These are phyloP conservation scores for Cryptomeria japonica DNA, from an alignment of 75 land plant genomes.

Conservation along the genomic window DNA sequence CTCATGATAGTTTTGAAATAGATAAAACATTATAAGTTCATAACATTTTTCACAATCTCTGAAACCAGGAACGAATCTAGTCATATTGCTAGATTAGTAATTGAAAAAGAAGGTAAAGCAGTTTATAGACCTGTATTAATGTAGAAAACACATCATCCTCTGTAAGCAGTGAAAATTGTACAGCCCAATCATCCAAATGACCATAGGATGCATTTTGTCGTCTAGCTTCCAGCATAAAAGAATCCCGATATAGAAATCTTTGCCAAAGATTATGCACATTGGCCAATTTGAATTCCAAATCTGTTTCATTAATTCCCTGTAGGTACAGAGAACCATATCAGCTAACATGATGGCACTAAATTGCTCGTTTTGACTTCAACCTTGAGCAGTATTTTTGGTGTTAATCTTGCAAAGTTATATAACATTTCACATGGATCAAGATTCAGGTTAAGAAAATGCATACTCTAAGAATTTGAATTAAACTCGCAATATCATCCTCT, in stretches of 20 bases:
- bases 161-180: constrained; percentile 42
- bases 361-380: constrained; percentile 5
- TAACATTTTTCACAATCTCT: not conserved
- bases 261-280: constrained; percentile 78
- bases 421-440: not conserved
- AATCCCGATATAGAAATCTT: constrained; percentile 76
- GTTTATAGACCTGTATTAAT: constrained; percentile 69
- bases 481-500: constrained; percentile 83
- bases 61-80: not conserved
- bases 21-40: not conserved
- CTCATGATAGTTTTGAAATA: not conserved
- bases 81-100: not conserved
- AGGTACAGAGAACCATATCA: constrained; percentile 10
- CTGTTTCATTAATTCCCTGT: constrained; percentile 66
- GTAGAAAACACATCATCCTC: constrained; percentile 91
- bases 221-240: constrained; percentile 78
- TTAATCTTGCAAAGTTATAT: not conserved
- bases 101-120: not conserved
- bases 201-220: constrained; percentile 56
- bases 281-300: constrained; percentile 63
- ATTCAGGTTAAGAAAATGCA: not conserved
- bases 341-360: not conserved
- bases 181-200: constrained; percentile 60
- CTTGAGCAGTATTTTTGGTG: not conserved
- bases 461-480: constrained; percentile 79